A percentile compares a stretch with the other conserved stretches of the same genome.
Evolutionary conservation across 768 basidiomycete genomes (phyloP).

Genomic region (Tylopilus subfusipes): DNA sequence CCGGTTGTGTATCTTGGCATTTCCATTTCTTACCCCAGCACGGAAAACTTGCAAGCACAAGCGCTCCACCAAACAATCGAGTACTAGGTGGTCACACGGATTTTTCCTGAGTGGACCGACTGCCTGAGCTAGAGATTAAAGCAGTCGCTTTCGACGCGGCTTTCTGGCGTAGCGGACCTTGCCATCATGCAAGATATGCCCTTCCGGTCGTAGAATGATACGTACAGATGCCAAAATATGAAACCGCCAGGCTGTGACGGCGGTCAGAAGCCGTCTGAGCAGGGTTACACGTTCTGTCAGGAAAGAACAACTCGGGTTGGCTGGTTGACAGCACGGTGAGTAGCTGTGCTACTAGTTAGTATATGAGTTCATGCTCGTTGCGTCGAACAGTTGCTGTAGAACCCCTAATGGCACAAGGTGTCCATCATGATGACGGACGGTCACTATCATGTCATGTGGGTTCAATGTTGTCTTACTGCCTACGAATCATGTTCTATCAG

Average conservation of each 20-base stretch:
- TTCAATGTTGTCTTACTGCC: no score
- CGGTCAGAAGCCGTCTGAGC: no score
- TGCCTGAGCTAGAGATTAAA: not conserved
- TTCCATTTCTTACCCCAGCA: no score
- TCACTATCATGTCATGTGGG: not conserved
- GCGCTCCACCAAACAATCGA: no score
- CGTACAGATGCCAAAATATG: not conserved
- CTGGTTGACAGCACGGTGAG: conserved; percentile 2
- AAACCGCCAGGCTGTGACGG: conserved; percentile 11
- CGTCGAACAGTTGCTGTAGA: not conserved
- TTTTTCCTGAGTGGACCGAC: no score
- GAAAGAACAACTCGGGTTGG: not conserved
- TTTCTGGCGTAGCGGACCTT: not conserved
- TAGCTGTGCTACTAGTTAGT: not conserved
- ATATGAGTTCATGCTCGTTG: not conserved
- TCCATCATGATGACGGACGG: not conserved
- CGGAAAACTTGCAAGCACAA: no score
- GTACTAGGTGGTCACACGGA: no score
- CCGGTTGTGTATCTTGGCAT: no score
- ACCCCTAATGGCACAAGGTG: not conserved
- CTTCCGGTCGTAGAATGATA: not conserved
- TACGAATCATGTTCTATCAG: not conserved
- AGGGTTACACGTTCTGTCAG: not conserved
- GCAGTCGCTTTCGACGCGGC: not conserved
- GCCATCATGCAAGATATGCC: not conserved